Evolutionary conservation across 345 rosid species (phyloP).

Genomic region (Camelina sativa): DNA sequence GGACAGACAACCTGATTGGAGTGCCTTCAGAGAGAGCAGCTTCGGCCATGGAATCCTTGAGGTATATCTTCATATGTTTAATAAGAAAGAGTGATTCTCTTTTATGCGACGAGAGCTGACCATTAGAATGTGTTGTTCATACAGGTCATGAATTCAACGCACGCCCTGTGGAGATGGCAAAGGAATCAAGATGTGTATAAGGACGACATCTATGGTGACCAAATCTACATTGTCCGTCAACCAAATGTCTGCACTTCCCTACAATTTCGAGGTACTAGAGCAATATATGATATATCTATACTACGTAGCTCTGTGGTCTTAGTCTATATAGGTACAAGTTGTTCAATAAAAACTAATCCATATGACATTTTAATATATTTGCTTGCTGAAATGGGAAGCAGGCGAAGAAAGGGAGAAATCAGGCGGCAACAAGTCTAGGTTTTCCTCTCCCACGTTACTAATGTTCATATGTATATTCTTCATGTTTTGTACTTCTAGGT

Average conservation of each 20-base stretch:
- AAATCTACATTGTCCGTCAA: conserved; percentile 73
- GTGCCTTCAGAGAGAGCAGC: conserved; percentile 91
- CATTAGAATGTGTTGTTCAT: conserved; percentile 14
- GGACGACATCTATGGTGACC: conserved; percentile 64
- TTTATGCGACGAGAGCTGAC: conserved; percentile 1
- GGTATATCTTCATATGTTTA: conserved; percentile 46
- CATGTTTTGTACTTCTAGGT: conserved; percentile 17
- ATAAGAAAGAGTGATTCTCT: conserved; percentile 10
- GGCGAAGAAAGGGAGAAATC: conserved; percentile 23
- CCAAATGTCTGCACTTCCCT: conserved; percentile 55
- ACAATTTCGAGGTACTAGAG: conserved; percentile 35
- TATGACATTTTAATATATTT: conserved; percentile 1
- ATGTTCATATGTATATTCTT: conserved; percentile 13
- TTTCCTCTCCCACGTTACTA: conserved; percentile 19
- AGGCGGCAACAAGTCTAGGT: not conserved
- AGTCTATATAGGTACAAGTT: conserved; percentile 27
- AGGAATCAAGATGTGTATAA: conserved; percentile 75
- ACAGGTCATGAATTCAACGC: conserved; percentile 76
- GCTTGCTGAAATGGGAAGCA: conserved; percentile 21
- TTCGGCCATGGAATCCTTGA: conserved; percentile 90
- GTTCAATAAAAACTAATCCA: not conserved
- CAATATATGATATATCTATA: not conserved
- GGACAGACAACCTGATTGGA: conserved; percentile 83
- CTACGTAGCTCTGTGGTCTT: conserved; percentile 11
- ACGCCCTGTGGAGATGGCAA: conserved; percentile 91